Evolutionary conservation across 2,329 filamentous ascomycete genomes (phyloP), one percentile per base, ranked within the genome.

Genomic region (Cytospora leucostoma): DNA sequence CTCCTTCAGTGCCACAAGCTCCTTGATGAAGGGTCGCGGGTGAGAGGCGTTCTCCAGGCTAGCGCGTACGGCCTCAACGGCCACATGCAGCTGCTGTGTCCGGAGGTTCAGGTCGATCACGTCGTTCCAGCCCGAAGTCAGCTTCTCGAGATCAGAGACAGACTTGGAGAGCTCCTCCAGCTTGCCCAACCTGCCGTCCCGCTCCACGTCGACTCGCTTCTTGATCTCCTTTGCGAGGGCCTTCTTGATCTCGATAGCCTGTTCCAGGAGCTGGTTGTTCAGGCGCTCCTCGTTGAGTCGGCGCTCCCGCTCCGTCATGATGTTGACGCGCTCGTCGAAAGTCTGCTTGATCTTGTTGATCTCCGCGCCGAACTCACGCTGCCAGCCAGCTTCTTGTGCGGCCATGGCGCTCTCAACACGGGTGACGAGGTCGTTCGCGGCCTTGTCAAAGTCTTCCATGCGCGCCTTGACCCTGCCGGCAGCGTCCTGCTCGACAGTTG

Each of bases 71-170:
- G 94, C 92, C 74, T 99, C 95, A 35, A 98, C 90, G 21, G 95
- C 95, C 40, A 99, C 92, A 73, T 97, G 92, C 34, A 99, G 88
- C 78, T 98, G 93, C 77, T 99, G 95, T 0, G 95, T 97, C 77
- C 91, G 90, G 67, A 98, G 85, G 78, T 95, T 98, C 65, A 86
- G 83, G 74, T 98, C 93, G 27, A 99, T 87, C 44, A 98, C 92
- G 49, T 88, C 86, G 77, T 94, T 96, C 93, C 93, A 98, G 68
- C 92, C 89, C 1, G 86, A 85, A 1, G 93, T 96, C 61, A 99
- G 85, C 76, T 88, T 88, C 79, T 97, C 93, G 13, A 99, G 87
- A 70, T 96, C 91, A 47, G 83, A 82, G 19, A 99, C 91, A 13
- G 88, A 89, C 38, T 85, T 80, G 19, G 89, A 90, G 35, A 99